Evolutionary conservation across 805 yeast genomes (phyloP).

Genomic region (Brettanomyces naardenensis): DNA sequence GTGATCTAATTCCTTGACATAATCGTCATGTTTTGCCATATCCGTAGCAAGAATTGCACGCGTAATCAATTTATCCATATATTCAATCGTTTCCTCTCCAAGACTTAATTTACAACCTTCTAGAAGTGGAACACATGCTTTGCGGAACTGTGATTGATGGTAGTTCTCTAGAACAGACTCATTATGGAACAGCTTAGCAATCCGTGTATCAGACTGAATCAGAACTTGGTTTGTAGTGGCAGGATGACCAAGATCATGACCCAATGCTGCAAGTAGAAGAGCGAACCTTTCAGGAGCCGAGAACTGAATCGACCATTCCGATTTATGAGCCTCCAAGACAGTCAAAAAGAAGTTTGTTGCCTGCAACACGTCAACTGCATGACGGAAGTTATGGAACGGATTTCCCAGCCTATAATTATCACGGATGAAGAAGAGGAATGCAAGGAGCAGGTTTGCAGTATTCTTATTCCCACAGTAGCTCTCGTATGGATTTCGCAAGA

Average conservation of each 20-base stretch:
- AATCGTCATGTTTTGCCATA: conserved; percentile 82
- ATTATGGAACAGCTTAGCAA: conserved; percentile 54
- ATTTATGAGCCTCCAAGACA: conserved; percentile 6
- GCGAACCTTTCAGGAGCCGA: conserved; percentile 39
- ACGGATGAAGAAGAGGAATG: conserved; percentile 57
- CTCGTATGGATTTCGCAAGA: conserved; percentile 29
- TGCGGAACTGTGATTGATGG: conserved; percentile 61
- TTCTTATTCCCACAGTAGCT: background rate
- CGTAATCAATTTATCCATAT: conserved; percentile 8
- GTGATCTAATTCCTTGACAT: conserved; percentile 45
- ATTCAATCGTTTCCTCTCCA: conserved; percentile 34
- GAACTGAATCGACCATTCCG: conserved; percentile 9
- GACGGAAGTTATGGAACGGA: conserved; percentile 92
- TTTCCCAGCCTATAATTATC: conserved; percentile 78
- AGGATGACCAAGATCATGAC: conserved; percentile 96
- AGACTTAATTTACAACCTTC: conserved; percentile 16
- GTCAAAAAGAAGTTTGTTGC: conserved; percentile 64
- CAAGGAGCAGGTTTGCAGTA: conserved; percentile 3
- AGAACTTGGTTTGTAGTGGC: conserved; percentile 84
- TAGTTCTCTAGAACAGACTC: conserved; percentile 74
- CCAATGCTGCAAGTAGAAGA: conserved; percentile 73
- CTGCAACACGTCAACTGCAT: conserved; percentile 92
- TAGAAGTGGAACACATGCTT: conserved; percentile 24
- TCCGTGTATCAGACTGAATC: conserved; percentile 48
- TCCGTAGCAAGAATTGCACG: conserved; percentile 69